Evolutionary conservation across 2,329 filamentous ascomycete species (phyloP).

Genomic region (Cordyceps cateniannulata): DNA sequence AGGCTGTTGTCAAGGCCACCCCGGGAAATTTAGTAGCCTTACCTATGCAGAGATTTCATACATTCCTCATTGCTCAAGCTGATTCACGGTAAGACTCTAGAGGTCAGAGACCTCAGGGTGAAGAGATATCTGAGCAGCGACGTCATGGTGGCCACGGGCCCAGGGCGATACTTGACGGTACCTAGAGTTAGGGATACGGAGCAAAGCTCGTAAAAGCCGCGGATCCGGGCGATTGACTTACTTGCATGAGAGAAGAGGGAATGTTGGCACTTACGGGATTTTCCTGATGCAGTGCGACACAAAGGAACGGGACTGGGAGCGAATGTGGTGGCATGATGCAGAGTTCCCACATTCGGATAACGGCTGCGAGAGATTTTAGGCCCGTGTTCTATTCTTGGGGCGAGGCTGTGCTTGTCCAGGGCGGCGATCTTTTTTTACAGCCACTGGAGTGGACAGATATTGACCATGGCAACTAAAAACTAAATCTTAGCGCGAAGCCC

Average conservation of each 20-base stretch:
- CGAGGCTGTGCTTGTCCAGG: conserved; percentile 1
- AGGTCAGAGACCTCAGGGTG: not conserved
- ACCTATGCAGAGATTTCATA: no score
- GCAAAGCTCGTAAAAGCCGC: not conserved
- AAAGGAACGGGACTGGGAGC: not conserved
- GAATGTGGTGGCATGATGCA: not conserved
- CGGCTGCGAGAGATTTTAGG: not conserved
- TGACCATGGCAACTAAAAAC: no score
- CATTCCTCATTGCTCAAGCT: not conserved
- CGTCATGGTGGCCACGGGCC: not conserved
- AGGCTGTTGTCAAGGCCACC: not conserved
- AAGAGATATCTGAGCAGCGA: not conserved
- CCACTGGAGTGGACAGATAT: not conserved
- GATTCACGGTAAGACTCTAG: not conserved
- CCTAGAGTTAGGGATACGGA: not conserved
- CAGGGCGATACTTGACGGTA: not conserved
- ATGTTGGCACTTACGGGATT: not conserved
- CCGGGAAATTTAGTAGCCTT: no score
- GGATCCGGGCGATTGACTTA: not conserved
- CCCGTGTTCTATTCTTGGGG: conserved; percentile 5
- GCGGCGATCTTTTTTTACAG: not conserved
- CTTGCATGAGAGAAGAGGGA: not conserved
- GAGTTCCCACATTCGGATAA: conserved; percentile 7
- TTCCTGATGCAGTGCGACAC: not conserved
- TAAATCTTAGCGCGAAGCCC: no score